These are phyloP conservation scores for Globisporangium middletonii DNA, from an alignment of 352 stramenopile species.

Conservation along the genomic window DNA sequence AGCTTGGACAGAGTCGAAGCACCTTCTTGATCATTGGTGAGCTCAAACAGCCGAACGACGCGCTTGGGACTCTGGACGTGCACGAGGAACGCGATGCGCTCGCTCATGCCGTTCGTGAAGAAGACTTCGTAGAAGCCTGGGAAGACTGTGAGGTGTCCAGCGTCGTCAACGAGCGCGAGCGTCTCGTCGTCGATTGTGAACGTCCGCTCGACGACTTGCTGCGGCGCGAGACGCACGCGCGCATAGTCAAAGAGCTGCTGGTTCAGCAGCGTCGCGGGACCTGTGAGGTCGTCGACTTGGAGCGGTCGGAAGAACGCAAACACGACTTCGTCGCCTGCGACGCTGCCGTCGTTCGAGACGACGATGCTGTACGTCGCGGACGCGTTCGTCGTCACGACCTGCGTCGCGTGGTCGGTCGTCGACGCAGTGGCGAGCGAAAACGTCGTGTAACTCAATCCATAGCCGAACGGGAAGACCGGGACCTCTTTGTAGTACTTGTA, in stretches of 20 bases:
- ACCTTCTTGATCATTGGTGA: not conserved
- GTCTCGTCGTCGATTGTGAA: conserved; percentile 41
- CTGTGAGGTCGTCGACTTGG: conserved; percentile 34
- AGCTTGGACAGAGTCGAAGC: not conserved
- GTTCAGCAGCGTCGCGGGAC: conserved; percentile 55
- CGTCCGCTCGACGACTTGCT: conserved; percentile 26
- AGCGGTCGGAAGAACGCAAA: conserved; percentile 74
- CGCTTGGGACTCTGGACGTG: conserved; percentile 39
- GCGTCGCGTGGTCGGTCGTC: conserved; percentile 8
- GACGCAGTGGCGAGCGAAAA: conserved; percentile 40
- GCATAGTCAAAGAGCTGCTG: conserved; percentile 71
- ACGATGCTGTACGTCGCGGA: conserved; percentile 45
- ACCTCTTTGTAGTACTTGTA: conserved; percentile 90
- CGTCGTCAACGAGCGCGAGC: conserved; percentile 51
- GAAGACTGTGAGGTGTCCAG: conserved; percentile 43
- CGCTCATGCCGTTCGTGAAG: conserved; percentile 61
- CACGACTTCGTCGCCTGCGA: conserved; percentile 65
- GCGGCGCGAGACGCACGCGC: conserved; percentile 41
- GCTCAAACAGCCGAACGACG: conserved; percentile 35
- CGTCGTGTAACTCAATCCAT: conserved; percentile 87
- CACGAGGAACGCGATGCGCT: conserved; percentile 61
- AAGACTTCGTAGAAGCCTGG: conserved; percentile 74
- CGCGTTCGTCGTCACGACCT: conserved; percentile 28
- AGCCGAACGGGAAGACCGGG: conserved; percentile 87
- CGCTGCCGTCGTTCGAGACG: conserved; percentile 49